Evolutionary conservation across 257 asterid species (phyloP).

Genomic region (Avicennia marina): DNA sequence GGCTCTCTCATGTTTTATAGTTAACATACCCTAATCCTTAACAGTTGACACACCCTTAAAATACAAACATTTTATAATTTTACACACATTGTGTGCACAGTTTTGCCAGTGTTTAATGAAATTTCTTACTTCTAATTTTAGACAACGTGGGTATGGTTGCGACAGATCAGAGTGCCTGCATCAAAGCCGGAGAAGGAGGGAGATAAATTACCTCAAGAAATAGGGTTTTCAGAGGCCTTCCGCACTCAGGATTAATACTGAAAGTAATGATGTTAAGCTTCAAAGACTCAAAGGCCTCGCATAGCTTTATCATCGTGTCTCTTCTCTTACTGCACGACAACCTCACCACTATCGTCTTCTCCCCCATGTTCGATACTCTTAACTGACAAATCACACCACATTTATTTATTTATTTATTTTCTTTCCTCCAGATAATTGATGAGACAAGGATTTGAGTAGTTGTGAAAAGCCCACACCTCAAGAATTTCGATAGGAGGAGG

Average conservation of each 20-base stretch:
- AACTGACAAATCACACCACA: slow-evolving; percentile 24
- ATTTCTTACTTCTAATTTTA: too few relatives aligned
- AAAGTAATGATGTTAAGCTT: slow-evolving; percentile 47
- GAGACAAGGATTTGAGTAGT: too few relatives aligned
- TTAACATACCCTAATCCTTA: too few relatives aligned
- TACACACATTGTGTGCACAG: too few relatives aligned
- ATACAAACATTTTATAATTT: too few relatives aligned
- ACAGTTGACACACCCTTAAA: too few relatives aligned
- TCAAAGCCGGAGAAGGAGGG: neutral
- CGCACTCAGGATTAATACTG: slow-evolving; percentile 39
- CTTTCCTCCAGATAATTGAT: too few relatives aligned
- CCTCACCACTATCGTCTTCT: slow-evolving; percentile 45
- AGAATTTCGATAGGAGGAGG: slow-evolving; percentile 37
- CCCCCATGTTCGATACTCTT: slow-evolving; percentile 44
- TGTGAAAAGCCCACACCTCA: slow-evolving; percentile 31
- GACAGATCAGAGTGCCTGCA: too few relatives aligned
- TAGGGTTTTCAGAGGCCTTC: slow-evolving; percentile 37
- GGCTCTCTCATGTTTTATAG: too few relatives aligned
- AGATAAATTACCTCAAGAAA: slow-evolving; percentile 37
- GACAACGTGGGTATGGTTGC: too few relatives aligned
- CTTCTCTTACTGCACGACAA: slow-evolving; percentile 40
- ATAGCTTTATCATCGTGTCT: slow-evolving; percentile 45
- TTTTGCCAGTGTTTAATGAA: too few relatives aligned
- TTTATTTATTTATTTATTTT: too few relatives aligned
- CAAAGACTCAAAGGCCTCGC: slow-evolving; percentile 45